Conservation (phyloP, 805 yeast genomes). For the Barnettozyma populi region DNA sequence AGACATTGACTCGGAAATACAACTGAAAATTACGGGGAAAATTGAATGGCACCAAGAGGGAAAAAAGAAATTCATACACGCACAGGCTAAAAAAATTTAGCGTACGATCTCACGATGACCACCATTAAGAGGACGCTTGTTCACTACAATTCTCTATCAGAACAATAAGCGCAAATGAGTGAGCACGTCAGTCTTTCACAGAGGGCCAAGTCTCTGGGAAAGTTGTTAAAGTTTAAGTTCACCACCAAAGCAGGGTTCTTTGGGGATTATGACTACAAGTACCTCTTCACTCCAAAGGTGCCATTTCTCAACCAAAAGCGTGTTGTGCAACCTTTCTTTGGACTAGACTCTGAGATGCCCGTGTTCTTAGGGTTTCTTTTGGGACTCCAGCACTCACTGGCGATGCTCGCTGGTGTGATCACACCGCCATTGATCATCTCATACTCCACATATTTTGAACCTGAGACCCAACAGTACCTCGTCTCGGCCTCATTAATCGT, state of each 20-base stretch:
- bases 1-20: background rate
- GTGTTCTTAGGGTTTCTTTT: conserved; percentile 64
- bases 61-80: background rate
- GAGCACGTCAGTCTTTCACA: background rate
- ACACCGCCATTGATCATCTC: conserved; percentile 79
- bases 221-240: conserved; percentile 12
- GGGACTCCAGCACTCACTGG: conserved; percentile 82
- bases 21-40: background rate
- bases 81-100: background rate
- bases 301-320: conserved; percentile 52
- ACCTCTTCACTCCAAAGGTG: conserved; percentile 71
- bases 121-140: too few species aligned
- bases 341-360: conserved; percentile 76
- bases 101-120: background rate
- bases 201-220: background rate
- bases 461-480: conserved; percentile 49
- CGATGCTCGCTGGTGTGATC: conserved; percentile 90
- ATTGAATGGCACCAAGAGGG: background rate
- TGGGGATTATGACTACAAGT: conserved; percentile 83
- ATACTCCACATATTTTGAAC: conserved; percentile 52
- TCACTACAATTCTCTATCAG: too few species aligned
- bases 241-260: conserved; percentile 75
- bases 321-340: conserved; percentile 73
- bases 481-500: conserved; percentile 71
- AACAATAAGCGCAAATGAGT: background rate